Evolutionary conservation across 1,284 basidiomycete genomes (phyloP), one percentile per base, ranked within the genome.

Genomic region (Mycocalia duriaeana): DNA sequence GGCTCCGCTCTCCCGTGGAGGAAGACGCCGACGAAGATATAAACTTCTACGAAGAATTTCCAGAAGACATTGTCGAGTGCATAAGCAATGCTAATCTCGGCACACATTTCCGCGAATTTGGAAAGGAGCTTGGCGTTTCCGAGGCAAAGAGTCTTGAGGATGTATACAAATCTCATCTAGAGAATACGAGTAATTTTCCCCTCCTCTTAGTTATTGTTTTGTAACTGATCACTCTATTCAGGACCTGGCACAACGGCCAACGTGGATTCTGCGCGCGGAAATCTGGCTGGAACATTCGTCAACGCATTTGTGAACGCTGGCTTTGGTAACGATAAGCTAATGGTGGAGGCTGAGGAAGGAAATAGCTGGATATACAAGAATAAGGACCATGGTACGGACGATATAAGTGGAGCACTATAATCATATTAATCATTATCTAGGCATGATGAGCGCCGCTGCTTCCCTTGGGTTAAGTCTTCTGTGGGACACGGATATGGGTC

Each of bases 291-390:
- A 6, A 96, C 94, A 1, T 99, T 99, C 58, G 96, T 99, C 53
- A 99, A 99, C 62, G 96, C 94, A 1, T 99, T 99, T 56, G 96
- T 98, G 49, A 99, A 99, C 60, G 95, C 94, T 34, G 96, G 96
- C 0, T 99, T 96, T 61, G 94, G 94, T 16, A 99, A 99, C 64
- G 96, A 99, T 65, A 97, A 96, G 66, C 80, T 99, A 48, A 94
- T 99, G 88, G 94, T 95, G 4, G 87, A 89, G 58, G 94, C 94
- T 1, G 89, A 93, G 49, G 94, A 97, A 61, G 95, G 95, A 19
- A 90, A 86, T 66, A 94, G 91, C 57, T 99, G 94, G 91, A 94
- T 99, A 54, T 99, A 99, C 77, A 98, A 98, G 80, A 98, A 98
- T 75, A 98, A 98, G 71, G 95, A 98, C 48, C 89, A 96, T 53